phyloP scores from a whole-genome alignment of 371 early-diverging fungal species.

The Mucor sp. region DNA sequence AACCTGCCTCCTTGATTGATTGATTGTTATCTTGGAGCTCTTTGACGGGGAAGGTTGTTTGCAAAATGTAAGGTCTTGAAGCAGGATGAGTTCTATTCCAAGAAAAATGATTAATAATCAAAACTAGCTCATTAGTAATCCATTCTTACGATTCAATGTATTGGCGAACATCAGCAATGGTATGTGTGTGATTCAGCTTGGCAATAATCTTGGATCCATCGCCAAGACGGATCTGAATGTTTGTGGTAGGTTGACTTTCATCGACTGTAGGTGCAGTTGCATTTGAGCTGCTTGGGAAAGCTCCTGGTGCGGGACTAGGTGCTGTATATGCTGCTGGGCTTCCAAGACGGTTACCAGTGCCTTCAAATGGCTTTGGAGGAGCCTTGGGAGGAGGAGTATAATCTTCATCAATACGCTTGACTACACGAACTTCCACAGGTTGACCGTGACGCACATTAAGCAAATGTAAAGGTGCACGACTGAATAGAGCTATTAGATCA shows the following conservation, averaged over 20 bases:
- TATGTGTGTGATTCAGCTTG: slow-evolving; percentile 89
- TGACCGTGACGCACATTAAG: slow-evolving; percentile 92
- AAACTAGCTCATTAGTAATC: neutral
- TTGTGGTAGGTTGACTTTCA: slow-evolving; percentile 76
- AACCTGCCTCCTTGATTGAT: slow-evolving; percentile 80
- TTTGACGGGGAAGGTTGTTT: slow-evolving; percentile 84
- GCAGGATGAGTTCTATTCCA: slow-evolving; percentile 13
- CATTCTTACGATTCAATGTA: slow-evolving; percentile 66
- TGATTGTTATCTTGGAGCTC: slow-evolving; percentile 64
- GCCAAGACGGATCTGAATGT: slow-evolving; percentile 87
- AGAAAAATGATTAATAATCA: neutral
- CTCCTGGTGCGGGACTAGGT: slow-evolving; percentile 37
- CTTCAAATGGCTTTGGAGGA: slow-evolving; percentile 79
- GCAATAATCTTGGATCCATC: slow-evolving; percentile 89
- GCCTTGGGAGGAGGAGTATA: slow-evolving; percentile 85
- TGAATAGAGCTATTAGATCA: slow-evolving; percentile 20
- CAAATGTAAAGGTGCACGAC: slow-evolving; percentile 82
- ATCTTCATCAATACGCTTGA: slow-evolving; percentile 82
- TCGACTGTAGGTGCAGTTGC: slow-evolving; percentile 60
- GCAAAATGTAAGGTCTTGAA: slow-evolving; percentile 67
- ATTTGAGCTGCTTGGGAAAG: slow-evolving; percentile 33
- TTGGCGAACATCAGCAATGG: slow-evolving; percentile 79
- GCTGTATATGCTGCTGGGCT: slow-evolving; percentile 41
- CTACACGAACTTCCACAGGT: slow-evolving; percentile 88
- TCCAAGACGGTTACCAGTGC: slow-evolving; percentile 87